Conservation (phyloP, 768 basidiomycete species). For the Flagelloscypha sp. region DNA sequence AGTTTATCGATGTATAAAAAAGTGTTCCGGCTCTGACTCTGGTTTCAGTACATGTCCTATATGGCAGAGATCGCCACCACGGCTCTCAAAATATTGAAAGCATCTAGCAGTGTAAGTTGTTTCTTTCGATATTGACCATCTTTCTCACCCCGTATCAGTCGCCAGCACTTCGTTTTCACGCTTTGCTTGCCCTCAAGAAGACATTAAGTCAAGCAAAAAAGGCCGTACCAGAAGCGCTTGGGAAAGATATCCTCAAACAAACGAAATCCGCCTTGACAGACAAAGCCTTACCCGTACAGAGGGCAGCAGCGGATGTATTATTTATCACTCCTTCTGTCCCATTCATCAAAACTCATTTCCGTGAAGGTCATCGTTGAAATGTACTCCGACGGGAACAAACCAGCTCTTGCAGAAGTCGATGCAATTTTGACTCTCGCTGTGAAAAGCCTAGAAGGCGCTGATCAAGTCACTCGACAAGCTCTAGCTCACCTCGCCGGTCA, state of each 20-base stretch:
- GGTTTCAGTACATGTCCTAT: constrained; percentile 82
- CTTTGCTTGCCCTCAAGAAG: constrained; percentile 70
- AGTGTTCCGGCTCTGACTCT: too few species aligned
- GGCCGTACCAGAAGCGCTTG: constrained; percentile 69
- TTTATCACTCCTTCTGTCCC: constrained; percentile 1
- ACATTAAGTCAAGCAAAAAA: constrained; percentile 72
- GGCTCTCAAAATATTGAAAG: constrained; percentile 59
- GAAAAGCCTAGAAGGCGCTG: constrained; percentile 72
- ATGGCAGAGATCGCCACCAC: constrained; percentile 74
- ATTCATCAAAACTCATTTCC: background rate
- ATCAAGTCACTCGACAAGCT: constrained; percentile 75
- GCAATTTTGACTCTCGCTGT: constrained; percentile 56
- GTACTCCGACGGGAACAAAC: constrained; percentile 51
- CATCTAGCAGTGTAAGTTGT: constrained; percentile 59
- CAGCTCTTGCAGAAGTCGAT: constrained; percentile 69
- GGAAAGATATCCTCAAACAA: constrained; percentile 80
- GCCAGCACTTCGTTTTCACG: constrained; percentile 75
- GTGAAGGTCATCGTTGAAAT: constrained; percentile 45
- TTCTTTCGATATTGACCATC: background rate
- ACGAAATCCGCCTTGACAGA: constrained; percentile 69
- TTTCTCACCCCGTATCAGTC: constrained; percentile 35
- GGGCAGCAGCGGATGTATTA: constrained; percentile 70
- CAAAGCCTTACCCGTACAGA: constrained; percentile 78
- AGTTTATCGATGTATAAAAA: constrained; percentile 17
- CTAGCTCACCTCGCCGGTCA: constrained; percentile 78